Base-by-base conservation (phyloP, 2,329 filamentous ascomycete species). In the Coniella lustricola region DNA sequence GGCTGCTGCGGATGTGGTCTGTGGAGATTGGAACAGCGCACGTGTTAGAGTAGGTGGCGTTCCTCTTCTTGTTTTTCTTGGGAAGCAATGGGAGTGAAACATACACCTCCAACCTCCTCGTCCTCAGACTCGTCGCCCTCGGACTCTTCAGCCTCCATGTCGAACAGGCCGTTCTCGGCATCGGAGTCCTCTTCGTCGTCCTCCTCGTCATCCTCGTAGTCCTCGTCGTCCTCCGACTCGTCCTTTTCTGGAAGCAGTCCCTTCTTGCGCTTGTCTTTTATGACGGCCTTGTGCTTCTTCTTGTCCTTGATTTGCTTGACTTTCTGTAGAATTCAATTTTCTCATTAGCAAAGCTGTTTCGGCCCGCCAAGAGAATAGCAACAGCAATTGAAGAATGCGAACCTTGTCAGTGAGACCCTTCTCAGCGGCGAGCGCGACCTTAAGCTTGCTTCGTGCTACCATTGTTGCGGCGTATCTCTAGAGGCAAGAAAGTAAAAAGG, bases 341-440 rank as follows among this genome's bases (percentile, higher is more conserved):
- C n/a, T 49, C 49, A 32, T n/a, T n/a, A n/a, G n/a, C n/a, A n/a
- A n/a, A n/a, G n/a, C n/a, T n/a, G n/a, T n/a, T n/a, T n/a, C n/a
- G n/a, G n/a, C n/a, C n/a, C n/a, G n/a, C n/a, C 44, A 38, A 44
- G 37, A 5, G 9, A 22, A n/a, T 8, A 16, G 3, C 13, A 10
- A 10, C 33, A 12, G 2, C 16, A 10, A 42, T 2, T 3, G 10
- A 33, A 37, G 10, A 33, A 37, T 17, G 3, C 48, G n/a, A 20
- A 52, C 49, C 50, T 46, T 74, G 51, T 81, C 76, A 13, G 65
- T 62, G 38, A 53, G 21, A 18, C 74, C 72, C 61, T 80, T 78
- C 43, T 81, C 73, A 35, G 73, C 73, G 40, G 70, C 71, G 14
- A 81, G 64, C 9, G 77, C 77, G 61, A 74, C 64, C 62, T 74